Percentiles rank a stretch among this genome's conserved stretches.
Conservation (phyloP, 2,329 filamentous ascomycete genomes). For the Calycina herbarum region DNA sequence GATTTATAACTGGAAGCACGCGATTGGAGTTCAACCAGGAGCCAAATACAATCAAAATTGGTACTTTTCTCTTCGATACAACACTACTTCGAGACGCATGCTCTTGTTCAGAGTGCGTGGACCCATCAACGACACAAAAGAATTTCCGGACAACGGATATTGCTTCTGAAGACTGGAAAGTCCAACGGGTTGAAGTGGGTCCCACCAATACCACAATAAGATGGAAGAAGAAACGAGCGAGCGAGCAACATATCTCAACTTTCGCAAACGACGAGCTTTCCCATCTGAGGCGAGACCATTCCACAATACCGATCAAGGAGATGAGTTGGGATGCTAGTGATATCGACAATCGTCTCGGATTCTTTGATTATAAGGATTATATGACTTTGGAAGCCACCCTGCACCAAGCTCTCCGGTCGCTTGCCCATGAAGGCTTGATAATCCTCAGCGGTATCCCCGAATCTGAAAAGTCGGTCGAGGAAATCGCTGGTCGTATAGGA, state of each 20-base stretch:
- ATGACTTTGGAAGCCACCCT: constrained; percentile 60
- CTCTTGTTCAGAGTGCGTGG: constrained; percentile 55
- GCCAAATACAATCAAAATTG: background rate
- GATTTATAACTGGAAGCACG: background rate
- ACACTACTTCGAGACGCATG: constrained; percentile 58
- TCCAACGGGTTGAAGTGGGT: background rate
- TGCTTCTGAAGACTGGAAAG: constrained; percentile 37
- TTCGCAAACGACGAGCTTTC: background rate
- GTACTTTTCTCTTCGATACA: background rate
- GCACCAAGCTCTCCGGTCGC: constrained; percentile 58
- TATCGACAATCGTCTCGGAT: constrained; percentile 44
- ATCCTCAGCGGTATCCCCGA: constrained; percentile 75
- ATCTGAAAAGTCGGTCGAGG: constrained; percentile 62
- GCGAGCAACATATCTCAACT: background rate
- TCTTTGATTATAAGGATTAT: constrained; percentile 70
- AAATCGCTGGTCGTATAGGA: constrained; percentile 72
- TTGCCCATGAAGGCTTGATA: constrained; percentile 70
- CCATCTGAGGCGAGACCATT: background rate
- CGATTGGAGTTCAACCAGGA: background rate
- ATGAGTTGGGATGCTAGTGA: background rate
- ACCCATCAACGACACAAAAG: constrained; percentile 62
- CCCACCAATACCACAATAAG: constrained; percentile 40
- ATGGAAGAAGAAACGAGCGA: constrained; percentile 45
- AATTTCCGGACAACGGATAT: constrained; percentile 66
- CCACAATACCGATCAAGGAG: background rate